Percentiles rank a stretch among this genome's conserved stretches.
Conservation (phyloP, 2,329 filamentous ascomycete genomes). For the Pseudonectria buxi region DNA sequence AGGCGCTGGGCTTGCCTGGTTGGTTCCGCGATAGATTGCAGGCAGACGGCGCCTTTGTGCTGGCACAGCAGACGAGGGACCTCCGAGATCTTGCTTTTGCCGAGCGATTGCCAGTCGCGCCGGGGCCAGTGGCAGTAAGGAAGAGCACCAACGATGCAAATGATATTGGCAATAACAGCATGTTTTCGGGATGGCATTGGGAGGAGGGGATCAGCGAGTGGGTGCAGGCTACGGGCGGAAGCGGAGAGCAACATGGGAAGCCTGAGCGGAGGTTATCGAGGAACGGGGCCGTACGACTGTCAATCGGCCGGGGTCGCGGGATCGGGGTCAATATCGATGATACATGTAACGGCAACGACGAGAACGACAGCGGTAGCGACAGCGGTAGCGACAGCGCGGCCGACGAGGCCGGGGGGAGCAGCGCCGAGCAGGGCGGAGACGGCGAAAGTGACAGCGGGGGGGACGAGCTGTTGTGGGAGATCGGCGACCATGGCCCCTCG, state of each 20-base stretch:
- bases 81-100: conserved; percentile 48
- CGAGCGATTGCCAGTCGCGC: conserved; percentile 32
- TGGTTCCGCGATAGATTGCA: conserved; percentile 32
- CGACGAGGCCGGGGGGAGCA: too few species aligned
- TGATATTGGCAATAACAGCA: too few species aligned
- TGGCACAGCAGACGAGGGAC: conserved; percentile 47
- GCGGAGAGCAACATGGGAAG: conserved; percentile 1
- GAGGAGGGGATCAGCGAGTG: conserved; percentile 36
- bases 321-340: not conserved
- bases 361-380: conserved; percentile 3
- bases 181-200: conserved; percentile 33
- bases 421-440: conserved; percentile 1
- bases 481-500: too few species aligned
- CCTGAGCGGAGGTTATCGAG: conserved; percentile 1
- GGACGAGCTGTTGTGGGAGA: too few species aligned
- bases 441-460: not conserved
- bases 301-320: not conserved
- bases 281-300: not conserved
- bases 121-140: conserved; percentile 5
- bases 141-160: conserved; percentile 12
- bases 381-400: too few species aligned
- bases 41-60: conserved; percentile 41
- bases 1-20: conserved; percentile 25
- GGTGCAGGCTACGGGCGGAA: conserved; percentile 18
- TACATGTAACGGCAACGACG: not conserved